phyloP scores from a whole-genome alignment of 163 green algal species.

The Trebouxiophyceae sp. region DNA sequence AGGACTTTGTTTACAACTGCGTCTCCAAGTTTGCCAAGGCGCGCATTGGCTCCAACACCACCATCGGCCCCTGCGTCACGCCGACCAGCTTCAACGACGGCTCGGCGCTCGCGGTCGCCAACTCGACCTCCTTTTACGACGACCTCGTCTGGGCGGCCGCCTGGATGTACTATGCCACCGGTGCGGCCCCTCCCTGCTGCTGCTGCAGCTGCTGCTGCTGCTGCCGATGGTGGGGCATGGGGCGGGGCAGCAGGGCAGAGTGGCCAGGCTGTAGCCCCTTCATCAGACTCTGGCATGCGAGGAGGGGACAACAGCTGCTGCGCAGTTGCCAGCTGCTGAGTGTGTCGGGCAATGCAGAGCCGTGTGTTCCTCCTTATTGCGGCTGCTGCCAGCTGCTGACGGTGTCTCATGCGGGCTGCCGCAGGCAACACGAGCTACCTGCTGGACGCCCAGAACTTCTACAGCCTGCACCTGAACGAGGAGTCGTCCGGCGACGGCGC shows the following conservation, averaged over 20 bases:
- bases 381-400: too few species aligned
- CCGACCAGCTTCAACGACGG: conserved; percentile 13
- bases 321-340: too few species aligned
- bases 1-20: conserved; percentile 17
- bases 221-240: too few species aligned
- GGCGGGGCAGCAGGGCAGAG: too few species aligned
- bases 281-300: too few species aligned
- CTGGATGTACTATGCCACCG: conserved; percentile 55
- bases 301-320: too few species aligned
- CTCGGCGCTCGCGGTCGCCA: conserved; percentile 33
- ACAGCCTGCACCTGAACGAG: not conserved
- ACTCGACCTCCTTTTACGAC: conserved; percentile 47
- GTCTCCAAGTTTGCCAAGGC: conserved; percentile 17
- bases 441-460: not conserved
- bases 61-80: not conserved
- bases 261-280: too few species aligned
- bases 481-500: not conserved
- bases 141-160: conserved; percentile 51
- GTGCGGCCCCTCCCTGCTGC: not conserved
- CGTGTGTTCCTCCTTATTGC: too few species aligned
- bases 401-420: too few species aligned
- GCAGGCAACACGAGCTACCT: not conserved
- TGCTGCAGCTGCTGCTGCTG: too few species aligned
- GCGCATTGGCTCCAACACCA: conserved; percentile 1
- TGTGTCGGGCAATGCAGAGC: too few species aligned